These are phyloP conservation scores for Thielaviopsis populi DNA, from an alignment of 2,329 filamentous ascomycete species.

Conservation along the genomic window DNA sequence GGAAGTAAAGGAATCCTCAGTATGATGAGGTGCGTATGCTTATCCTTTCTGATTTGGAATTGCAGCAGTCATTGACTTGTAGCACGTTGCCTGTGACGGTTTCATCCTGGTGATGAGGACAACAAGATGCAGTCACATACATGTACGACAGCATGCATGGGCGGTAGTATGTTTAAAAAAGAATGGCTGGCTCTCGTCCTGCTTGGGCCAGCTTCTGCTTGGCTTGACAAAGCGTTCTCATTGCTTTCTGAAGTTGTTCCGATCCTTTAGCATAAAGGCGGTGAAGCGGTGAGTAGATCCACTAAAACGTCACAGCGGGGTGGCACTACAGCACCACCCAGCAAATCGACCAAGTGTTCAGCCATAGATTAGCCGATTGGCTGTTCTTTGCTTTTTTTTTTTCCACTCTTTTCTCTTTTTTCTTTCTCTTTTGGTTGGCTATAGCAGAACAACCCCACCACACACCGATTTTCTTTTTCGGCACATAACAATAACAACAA, in stretches of 20 bases:
- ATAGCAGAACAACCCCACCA: constrained; percentile 15
- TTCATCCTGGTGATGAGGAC: neutral
- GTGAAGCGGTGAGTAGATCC: constrained; percentile 2
- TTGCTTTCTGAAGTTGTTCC: neutral
- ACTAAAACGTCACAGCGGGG: constrained; percentile 12
- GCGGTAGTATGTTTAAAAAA: neutral
- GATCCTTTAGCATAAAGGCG: constrained; percentile 8
- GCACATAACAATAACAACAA: neutral
- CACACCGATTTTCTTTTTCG: constrained; percentile 9
- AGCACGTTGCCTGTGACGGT: neutral
- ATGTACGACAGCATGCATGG: too few relatives aligned
- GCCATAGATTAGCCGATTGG: constrained; percentile 1
- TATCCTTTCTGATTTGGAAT: neutral
- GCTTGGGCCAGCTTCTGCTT: neutral
- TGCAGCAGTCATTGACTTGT: neutral
- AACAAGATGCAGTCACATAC: too few relatives aligned
- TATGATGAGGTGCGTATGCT: neutral
- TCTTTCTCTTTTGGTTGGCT: neutral
- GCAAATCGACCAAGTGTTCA: neutral
- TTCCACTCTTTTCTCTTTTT: neutral
- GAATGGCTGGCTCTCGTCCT: neutral
- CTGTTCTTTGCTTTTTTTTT: neutral
- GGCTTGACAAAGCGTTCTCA: neutral
- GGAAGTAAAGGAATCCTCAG: neutral
- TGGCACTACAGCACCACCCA: neutral